Evolutionary conservation across 768 basidiomycete species (phyloP).

Genomic region (Lentinula detonsa): DNA sequence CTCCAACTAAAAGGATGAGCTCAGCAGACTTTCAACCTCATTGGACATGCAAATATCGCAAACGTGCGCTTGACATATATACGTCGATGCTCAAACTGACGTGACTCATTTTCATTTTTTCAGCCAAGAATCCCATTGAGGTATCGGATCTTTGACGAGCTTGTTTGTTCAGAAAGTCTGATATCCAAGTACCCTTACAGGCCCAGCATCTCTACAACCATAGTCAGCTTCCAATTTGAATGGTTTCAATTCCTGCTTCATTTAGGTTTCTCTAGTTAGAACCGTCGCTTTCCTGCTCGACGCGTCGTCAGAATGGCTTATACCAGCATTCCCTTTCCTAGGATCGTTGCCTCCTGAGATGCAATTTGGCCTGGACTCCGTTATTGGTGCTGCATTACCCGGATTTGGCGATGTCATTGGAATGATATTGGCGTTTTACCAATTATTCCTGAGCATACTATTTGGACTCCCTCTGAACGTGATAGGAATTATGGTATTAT

Average conservation of each 20-base stretch:
- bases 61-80: background rate
- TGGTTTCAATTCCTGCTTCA: background rate
- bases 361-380: slow-evolving; percentile 9
- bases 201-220: slow-evolving; percentile 1
- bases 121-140: slow-evolving; percentile 3
- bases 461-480: slow-evolving; percentile 7
- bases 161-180: background rate
- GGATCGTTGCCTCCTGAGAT: slow-evolving; percentile 7
- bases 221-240: background rate
- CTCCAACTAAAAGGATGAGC: background rate
- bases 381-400: slow-evolving; percentile 7
- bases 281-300: slow-evolving; percentile 9
- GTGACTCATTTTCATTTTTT: background rate
- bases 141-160: background rate
- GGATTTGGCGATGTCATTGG: slow-evolving; percentile 6
- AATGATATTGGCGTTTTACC: slow-evolving; percentile 7
- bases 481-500: slow-evolving; percentile 6
- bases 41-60: slow-evolving; percentile 6
- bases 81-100: background rate
- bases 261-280: background rate
- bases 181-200: background rate
- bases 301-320: slow-evolving; percentile 11
- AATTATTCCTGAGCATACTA: slow-evolving; percentile 9
- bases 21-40: slow-evolving; percentile 1
- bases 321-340: slow-evolving; percentile 7